These are phyloP conservation scores for Scedosporium dehoogii DNA, from an alignment of 2,329 filamentous ascomycete species.

Conservation along the genomic window DNA sequence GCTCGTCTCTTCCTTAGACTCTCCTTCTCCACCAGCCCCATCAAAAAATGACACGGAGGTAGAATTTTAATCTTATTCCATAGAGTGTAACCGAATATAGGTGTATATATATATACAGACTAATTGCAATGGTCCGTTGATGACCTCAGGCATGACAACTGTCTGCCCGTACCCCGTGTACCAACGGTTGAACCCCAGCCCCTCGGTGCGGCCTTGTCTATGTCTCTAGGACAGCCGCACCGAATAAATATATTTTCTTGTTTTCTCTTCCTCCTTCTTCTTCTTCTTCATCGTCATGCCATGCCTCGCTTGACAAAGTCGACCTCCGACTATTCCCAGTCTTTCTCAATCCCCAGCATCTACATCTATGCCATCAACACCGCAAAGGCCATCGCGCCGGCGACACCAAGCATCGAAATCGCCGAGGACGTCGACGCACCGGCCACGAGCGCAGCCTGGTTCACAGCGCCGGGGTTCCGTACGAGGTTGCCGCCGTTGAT, in stretches of 20 bases:
- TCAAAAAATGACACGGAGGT: no score
- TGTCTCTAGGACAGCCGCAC: not conserved
- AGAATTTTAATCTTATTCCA: not conserved
- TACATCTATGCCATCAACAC: not conserved
- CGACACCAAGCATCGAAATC: not conserved
- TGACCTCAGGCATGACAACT: not conserved
- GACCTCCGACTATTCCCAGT: not conserved
- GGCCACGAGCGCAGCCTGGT: not conserved
- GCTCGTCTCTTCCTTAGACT: no score
- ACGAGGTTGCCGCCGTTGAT: conserved; percentile 3
- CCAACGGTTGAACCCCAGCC: not conserved
- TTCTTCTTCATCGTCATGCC: not conserved
- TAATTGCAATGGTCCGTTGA: not conserved
- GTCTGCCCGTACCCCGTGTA: not conserved
- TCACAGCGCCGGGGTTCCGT: not conserved
- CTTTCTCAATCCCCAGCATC: not conserved
- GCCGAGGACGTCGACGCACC: not conserved
- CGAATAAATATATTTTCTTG: not conserved
- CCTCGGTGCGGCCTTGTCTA: not conserved
- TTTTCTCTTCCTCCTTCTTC: not conserved
- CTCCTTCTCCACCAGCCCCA: no score
- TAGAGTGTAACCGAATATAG: conserved; percentile 1
- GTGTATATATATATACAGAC: conserved; percentile 1
- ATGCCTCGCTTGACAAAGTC: not conserved
- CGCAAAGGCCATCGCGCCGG: not conserved